phyloP scores from a whole-genome alignment of 2,329 filamentous ascomycete species.

The Colletotrichum sp. region DNA sequence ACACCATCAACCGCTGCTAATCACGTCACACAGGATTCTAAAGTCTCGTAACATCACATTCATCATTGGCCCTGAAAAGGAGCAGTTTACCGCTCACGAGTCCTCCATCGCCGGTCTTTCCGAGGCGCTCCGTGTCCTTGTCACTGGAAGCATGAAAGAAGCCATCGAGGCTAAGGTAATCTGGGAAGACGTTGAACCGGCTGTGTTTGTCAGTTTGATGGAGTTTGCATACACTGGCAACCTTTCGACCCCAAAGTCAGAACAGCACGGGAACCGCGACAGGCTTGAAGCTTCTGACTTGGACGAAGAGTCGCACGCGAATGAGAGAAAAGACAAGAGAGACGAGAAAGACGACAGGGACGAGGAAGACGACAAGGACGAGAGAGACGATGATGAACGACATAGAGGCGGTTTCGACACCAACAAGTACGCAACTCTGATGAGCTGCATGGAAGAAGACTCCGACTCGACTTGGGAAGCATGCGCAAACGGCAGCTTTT shows the following conservation, averaged over 20 bases:
- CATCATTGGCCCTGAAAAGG: background rate
- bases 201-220: background rate
- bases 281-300: too few species aligned
- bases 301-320: accelerated
- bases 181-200: background rate
- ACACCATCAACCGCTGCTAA: background rate
- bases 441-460: too few species aligned
- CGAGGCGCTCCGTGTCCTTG: background rate
- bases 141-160: background rate
- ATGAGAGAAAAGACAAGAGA: too few species aligned
- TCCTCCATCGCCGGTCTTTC: background rate
- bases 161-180: background rate
- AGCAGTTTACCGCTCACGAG: background rate
- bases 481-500: too few species aligned
- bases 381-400: too few species aligned
- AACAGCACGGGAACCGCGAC: too few species aligned
- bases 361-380: too few species aligned
- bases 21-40: background rate
- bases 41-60: background rate
- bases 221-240: background rate
- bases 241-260: too few species aligned
- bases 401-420: too few species aligned
- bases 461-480: too few species aligned
- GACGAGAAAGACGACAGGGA: too few species aligned
- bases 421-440: too few species aligned